Evolutionary conservation across 192 early-diverging fungal genomes (phyloP), one percentile per base, ranked within the genome.

Genomic region (Coemansia sp.): DNA sequence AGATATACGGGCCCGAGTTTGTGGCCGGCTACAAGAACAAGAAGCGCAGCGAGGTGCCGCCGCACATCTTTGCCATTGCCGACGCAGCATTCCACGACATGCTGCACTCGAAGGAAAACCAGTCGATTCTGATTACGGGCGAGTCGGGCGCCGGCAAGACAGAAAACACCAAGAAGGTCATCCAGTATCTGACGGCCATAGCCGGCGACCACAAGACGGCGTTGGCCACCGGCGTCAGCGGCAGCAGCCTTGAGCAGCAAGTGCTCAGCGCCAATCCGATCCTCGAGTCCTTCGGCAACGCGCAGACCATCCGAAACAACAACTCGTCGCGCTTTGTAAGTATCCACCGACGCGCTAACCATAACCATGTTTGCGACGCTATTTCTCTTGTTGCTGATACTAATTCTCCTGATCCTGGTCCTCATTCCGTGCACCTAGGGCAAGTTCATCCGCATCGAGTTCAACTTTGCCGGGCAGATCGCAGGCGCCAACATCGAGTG

Each of bases 91-190:
- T 95, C 83, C 87, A 93, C 67, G 95, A 95, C 61, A 97, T 99
- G 97, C 82, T 95, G 25, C 85, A 90, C 61, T 87, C 91, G 35
- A 87, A 87, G 50, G 94, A 97, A 69, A 96, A 97, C 70, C 97
- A 99, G 79, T 95, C 93, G 3, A 94, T 99, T 64, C 82, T 99
- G 24, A 97, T 99, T 69, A 99, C 97, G 85, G 97, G 97, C 58
- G 97, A 99, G 83, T 97, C 95, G 27, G 97, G 97, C 49, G 96
- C 95, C 6, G 97, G 97, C 55, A 99, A 99, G 79, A 99, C 97
- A 16, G 97, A 99, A 83, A 98, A 98, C 82, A 99, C 96, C 16
- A 99, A 99, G 64, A 97, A 94, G 58, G 94, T 97, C 34, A 97
- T 99, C 62, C 96, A 98, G 82, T 98, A 98, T 78, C 83, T 99